Evolutionary conservation across 2,329 filamentous ascomycete genomes (phyloP), one percentile per base, ranked within the genome.

Genomic region (Sporothrix variecibatus): DNA sequence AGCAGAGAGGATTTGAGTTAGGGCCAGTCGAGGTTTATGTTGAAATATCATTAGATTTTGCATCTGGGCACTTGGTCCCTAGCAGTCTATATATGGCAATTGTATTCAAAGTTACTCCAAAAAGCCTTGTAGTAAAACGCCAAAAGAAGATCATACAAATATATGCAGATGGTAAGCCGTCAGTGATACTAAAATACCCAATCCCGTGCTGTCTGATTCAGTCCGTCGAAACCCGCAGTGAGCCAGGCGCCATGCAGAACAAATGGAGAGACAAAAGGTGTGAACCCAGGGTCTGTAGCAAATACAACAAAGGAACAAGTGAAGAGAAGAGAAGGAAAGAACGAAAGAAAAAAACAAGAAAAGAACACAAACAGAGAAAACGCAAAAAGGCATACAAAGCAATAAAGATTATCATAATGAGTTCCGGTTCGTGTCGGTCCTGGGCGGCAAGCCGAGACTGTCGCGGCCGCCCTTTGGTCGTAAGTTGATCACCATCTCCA

Each of bases 401-500:
- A 68, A 23, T 17, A 70, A 51, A 17, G 31, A 31, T 20, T 3
- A 51, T 75, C 67, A 75, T 73, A 69, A 46, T 8, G 75, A 71
- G 23, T 72, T 73, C 20, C 60, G 65, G 31, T 49, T 46, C 17
- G 58, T 34, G 49, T 76, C 74, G 17, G 67, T 46, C 31, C 34
- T 64, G 60, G 26, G 43, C 26, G 58, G 8, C n/a, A 38, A 26
- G 26, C 20, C 43, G 23, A 68, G 12, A n/a, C 49, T 72, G 51
- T 15, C 43, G 26, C 28, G 70, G 51, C 31, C 53, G 12, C 56
- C 43, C 60, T 76, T 76, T 51, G 76, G 77, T 56, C 77, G 77
- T 46, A 86, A 82, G 80, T 86, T 89, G 81, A 98, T 97, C 75
- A 99, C 90, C 77, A 93, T 95, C 84, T 98, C 94, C 74, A 99